Base-by-base conservation (phyloP, 768 basidiomycete species). In the Naganishia friedmannii region DNA sequence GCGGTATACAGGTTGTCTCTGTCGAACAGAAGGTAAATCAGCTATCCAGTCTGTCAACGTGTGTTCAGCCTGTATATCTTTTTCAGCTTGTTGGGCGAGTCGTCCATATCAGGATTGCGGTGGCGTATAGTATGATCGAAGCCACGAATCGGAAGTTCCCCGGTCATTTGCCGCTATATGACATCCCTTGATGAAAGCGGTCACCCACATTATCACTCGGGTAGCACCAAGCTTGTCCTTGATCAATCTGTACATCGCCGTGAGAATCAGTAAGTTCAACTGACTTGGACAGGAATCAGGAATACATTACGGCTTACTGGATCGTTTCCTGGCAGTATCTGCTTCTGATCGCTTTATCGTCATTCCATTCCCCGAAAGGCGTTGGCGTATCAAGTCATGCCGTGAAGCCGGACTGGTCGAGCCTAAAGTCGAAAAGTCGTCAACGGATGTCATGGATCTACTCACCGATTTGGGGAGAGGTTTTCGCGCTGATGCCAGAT, bases 191-290 rank as follows among this genome's bases (percentile, higher is more conserved):
- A 29, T 53, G 26, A 23, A 37, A 37, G 34, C 34, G 34, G 34
- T 37, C 56, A 26, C 56, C 31, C 56, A 58, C 56, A 58, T 58
- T 21, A 58, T 58, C 8, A 58, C 56, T n/a, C 56, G 56, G 21
- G 56, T 58, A 58, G 56, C 56, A 32, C 56, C 56, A n/a, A 58
- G 56, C 31, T 58, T 58, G 7, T 58, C n/a, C 31, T 58, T 58
- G 21, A 58, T 32, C 31, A 58, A 26, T 21, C 56, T 58, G 56
- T 58, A 32, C 28, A 53, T 53, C 53, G 53, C n/a, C 28, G 53
- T 23, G 56, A 58, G 7, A 23, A 58, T 21, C 26, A 58, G 8
- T 32, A 32, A 32, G 34, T 37, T 37, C 34, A 37, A 37, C 34
- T 37, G 6, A 58, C 26, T 21, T n/a, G n/a, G n/a, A n/a, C n/a